Conservation (phyloP, 2,329 filamentous ascomycete genomes). For the Aspergillaceae sp. region DNA sequence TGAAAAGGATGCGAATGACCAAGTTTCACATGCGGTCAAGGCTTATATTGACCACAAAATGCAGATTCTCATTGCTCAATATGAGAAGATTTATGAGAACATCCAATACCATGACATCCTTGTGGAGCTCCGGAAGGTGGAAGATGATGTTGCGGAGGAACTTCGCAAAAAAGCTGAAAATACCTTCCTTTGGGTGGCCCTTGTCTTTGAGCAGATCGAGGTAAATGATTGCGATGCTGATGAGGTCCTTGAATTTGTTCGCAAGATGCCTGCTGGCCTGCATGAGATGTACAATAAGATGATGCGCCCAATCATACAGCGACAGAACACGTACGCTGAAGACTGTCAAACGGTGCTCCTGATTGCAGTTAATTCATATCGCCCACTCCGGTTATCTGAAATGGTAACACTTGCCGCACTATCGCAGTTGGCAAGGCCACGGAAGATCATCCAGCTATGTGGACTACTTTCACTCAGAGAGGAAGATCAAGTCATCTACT, state of each 20-base stretch:
- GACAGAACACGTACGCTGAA: background rate
- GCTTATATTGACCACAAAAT: background rate
- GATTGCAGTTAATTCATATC: background rate
- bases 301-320: background rate
- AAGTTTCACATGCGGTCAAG: background rate
- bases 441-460: constrained; percentile 1
- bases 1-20: constrained; percentile 8
- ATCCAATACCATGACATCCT: background rate
- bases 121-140: background rate
- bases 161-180: background rate
- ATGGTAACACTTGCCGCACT: background rate
- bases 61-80: background rate
- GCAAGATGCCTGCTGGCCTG: background rate
- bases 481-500: constrained; percentile 4
- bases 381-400: background rate
- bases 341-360: background rate
- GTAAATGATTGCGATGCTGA: background rate
- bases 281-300: background rate
- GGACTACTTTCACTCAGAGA: constrained; percentile 8
- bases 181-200: constrained; percentile 1
- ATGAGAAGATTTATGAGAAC: background rate
- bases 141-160: background rate
- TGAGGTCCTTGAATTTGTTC: background rate
- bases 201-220: background rate
- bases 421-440: background rate